phyloP scores from a whole-genome alignment of 1,284 basidiomycete genomes.

The Xanthoconium separans region DNA sequence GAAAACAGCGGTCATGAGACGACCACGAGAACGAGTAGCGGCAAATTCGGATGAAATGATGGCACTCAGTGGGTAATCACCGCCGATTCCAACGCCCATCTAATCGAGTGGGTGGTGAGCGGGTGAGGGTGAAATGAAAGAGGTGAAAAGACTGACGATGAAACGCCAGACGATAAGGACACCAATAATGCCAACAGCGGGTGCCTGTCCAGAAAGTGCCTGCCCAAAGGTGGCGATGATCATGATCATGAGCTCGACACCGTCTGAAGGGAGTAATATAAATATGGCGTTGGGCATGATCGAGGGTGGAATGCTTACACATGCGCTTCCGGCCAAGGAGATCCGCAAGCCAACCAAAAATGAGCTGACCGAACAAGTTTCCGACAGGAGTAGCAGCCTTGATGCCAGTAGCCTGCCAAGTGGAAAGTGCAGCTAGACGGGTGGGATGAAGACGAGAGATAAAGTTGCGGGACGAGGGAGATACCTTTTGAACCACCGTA shows the following conservation, averaged over 20 bases:
- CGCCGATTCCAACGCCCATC: conserved; percentile 60
- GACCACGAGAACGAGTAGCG: conserved; percentile 52
- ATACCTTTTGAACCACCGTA: conserved; percentile 53
- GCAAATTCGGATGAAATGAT: conserved; percentile 64
- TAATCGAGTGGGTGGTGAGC: conserved; percentile 21
- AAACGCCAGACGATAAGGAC: conserved; percentile 59
- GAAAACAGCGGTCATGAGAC: conserved; percentile 58
- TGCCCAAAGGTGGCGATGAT: conserved; percentile 50
- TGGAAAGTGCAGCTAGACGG: conserved; percentile 36
- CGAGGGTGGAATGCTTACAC: conserved; percentile 13
- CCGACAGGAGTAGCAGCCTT: conserved; percentile 75
- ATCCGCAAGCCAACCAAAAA: conserved; percentile 60
- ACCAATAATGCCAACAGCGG: conserved; percentile 57
- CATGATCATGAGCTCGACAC: conserved; percentile 59
- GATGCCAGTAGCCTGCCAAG: conserved; percentile 70
- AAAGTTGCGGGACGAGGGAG: background rate
- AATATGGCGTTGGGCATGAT: background rate
- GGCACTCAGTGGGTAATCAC: conserved; percentile 53
- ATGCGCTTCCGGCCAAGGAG: conserved; percentile 50
- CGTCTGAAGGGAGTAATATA: conserved; percentile 39
- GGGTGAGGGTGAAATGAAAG: background rate
- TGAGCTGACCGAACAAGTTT: conserved; percentile 57
- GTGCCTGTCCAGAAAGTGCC: conserved; percentile 49
- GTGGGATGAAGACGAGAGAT: background rate
- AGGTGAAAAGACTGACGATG: conserved; percentile 34